These are phyloP conservation scores for Coleophoma cylindrospora DNA, from an alignment of 2,329 filamentous ascomycete species.

Conservation along the genomic window DNA sequence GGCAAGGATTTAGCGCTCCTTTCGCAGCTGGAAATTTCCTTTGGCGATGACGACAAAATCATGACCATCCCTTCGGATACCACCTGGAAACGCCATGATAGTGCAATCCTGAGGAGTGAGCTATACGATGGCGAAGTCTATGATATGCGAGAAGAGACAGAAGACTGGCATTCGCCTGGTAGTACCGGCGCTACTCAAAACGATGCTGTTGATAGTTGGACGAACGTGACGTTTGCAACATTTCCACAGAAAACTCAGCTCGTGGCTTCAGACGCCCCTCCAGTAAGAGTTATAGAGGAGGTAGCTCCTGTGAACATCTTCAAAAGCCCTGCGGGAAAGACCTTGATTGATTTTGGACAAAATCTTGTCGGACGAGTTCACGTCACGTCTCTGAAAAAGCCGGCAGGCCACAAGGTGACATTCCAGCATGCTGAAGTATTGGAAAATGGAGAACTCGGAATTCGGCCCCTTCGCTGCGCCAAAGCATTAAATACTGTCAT, in stretches of 20 bases:
- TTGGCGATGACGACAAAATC: constrained; percentile 5
- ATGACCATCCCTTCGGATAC: constrained; percentile 15
- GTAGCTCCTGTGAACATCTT: constrained; percentile 27
- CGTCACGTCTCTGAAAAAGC: constrained; percentile 34
- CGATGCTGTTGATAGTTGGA: neutral
- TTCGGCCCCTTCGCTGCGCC: constrained; percentile 30
- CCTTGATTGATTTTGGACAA: constrained; percentile 37
- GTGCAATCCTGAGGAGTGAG: constrained; percentile 20
- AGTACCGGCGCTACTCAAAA: neutral
- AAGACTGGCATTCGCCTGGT: neutral
- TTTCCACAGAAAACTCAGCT: constrained; percentile 15
- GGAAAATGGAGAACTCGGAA: constrained; percentile 32
- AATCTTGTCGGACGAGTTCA: constrained; percentile 35
- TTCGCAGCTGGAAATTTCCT: constrained; percentile 22
- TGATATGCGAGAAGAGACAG: constrained; percentile 3
- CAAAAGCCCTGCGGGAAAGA: constrained; percentile 28
- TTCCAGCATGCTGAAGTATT: constrained; percentile 36
- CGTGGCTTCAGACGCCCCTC: constrained; percentile 36
- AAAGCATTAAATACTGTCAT: constrained; percentile 29
- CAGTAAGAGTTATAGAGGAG: constrained; percentile 32
- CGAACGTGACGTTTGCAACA: neutral
- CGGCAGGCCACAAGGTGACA: constrained; percentile 32
- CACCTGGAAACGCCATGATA: constrained; percentile 15
- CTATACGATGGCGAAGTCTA: constrained; percentile 45
- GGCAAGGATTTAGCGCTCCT: constrained; percentile 29